phyloP scores from a whole-genome alignment of 164 flowering plant species.

The Magnolia sinica region DNA sequence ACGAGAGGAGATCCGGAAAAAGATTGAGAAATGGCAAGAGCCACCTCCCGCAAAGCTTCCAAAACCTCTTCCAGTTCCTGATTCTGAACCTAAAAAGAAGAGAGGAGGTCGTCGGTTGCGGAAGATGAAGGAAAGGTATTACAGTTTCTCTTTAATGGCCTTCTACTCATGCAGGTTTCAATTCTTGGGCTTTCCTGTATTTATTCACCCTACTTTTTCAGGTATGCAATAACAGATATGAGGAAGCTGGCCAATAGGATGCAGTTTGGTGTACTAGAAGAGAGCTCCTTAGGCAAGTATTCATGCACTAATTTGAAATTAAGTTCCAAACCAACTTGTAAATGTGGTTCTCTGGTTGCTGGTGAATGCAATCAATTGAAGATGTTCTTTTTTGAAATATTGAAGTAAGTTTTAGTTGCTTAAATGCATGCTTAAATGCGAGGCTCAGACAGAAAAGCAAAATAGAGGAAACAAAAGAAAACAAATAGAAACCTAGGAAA shows the following conservation, averaged over 20 bases:
- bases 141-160: background rate
- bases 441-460: too few species aligned
- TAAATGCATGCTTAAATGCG: too few species aligned
- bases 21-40: constrained; percentile 98
- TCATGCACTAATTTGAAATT: background rate
- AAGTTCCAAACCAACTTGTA: background rate
- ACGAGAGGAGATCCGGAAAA: constrained; percentile 70
- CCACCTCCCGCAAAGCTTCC: constrained; percentile 98
- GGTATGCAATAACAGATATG: constrained; percentile 96
- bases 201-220: constrained; percentile 18
- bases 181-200: background rate
- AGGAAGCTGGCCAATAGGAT: constrained; percentile 95
- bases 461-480: too few species aligned
- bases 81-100: constrained; percentile 95
- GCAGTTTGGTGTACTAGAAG: constrained; percentile 96
- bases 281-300: constrained; percentile 82
- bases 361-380: too few species aligned
- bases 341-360: too few species aligned
- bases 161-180: background rate
- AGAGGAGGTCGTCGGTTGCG: constrained; percentile 94
- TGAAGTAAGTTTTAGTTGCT: constrained; percentile 17
- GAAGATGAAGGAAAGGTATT: constrained; percentile 91
- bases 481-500: too few species aligned
- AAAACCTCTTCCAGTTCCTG: constrained; percentile 96
- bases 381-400: too few species aligned